Evolutionary conservation across 2,329 filamentous ascomycete species (phyloP).

Genomic region (Cytospora paraplurivora): DNA sequence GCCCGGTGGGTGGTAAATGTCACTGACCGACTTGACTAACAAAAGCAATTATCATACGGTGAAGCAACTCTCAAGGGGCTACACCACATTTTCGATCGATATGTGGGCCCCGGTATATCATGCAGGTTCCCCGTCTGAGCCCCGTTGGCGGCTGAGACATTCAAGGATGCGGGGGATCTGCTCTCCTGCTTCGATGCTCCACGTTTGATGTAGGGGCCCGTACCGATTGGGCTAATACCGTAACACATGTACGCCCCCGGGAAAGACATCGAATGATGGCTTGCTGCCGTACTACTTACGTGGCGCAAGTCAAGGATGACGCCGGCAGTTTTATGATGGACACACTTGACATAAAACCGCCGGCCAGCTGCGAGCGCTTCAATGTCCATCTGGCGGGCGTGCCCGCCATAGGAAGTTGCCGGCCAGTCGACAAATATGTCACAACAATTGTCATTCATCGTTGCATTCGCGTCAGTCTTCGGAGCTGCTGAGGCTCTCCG

Average conservation of each 20-base stretch:
- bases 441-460: constrained; percentile 37
- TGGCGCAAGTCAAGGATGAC: constrained; percentile 20
- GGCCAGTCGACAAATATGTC: constrained; percentile 13
- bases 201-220: no score
- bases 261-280: constrained; percentile 26
- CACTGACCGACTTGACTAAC: constrained; percentile 13
- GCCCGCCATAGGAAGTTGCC: constrained; percentile 8
- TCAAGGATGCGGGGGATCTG: constrained; percentile 14
- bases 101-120: constrained; percentile 1
- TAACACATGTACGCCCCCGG: constrained; percentile 18
- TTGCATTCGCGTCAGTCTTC: constrained; percentile 47
- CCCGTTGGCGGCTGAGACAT: not conserved
- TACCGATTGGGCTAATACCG: constrained; percentile 23
- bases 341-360: constrained; percentile 20
- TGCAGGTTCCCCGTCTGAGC: not conserved
- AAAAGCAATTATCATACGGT: constrained; percentile 17
- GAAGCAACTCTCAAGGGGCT: constrained; percentile 2
- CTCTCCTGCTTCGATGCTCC: constrained; percentile 1
- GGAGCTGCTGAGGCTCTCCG: constrained; percentile 51
- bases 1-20: constrained; percentile 11
- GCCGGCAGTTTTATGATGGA: constrained; percentile 11
- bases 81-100: constrained; percentile 12
- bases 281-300: constrained; percentile 9
- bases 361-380: constrained; percentile 12
- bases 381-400: not conserved